Evolutionary conservation across 2,329 filamentous ascomycete species (phyloP), one percentile per base, ranked within the genome.

Genomic region (Tolypocladium ovalisporum): DNA sequence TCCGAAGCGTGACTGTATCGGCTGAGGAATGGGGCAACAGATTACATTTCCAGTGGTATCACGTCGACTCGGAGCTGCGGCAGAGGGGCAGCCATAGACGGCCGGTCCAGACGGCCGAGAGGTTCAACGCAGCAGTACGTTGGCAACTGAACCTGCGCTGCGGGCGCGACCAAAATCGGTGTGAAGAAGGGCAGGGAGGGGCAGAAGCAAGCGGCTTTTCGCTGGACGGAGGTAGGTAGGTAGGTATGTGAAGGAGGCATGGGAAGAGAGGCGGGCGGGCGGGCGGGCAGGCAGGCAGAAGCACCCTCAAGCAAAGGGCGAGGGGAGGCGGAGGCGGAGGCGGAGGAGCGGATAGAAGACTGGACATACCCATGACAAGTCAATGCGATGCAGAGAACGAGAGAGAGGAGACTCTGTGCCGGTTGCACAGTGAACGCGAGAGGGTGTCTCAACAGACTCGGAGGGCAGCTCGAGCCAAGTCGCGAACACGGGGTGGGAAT

Each of bases 41-140:
- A 66, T 66, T 69, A 67, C 67, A 68, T 68, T 65, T 66, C 66
- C 64, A 62, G 62, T 68, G 63, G 67, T 69, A 69, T 70, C 67
- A 70, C 67, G 65, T 66, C 66, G 67, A 66, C 64, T 67, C 22
- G 67, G 55, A 57, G 55, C 47, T 35, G 52, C 54, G 17, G 19
- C 39, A 15, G 37, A 35, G 39, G 47, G 52, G 53, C 36, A 36
- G 40, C 27, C 29, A 13, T 51, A 19, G 29, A 51, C 29, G 22
- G 27, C 27, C 44, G 24, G 42, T 29, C 15, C 42, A 9, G 24
- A 47, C 12, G 42, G 29, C 47, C 9, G 47, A 51, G 29, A 34
- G 47, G 34, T 51, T 34, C 47, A 34, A 51, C n/a, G 47, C 29
- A 51, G 47, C 47, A 51, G 29, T 19, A 35, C 29, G 47, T 34